Evolutionary conservation across 2,329 filamentous ascomycete species (phyloP).

Genomic region (Diaporthe ampelina): DNA sequence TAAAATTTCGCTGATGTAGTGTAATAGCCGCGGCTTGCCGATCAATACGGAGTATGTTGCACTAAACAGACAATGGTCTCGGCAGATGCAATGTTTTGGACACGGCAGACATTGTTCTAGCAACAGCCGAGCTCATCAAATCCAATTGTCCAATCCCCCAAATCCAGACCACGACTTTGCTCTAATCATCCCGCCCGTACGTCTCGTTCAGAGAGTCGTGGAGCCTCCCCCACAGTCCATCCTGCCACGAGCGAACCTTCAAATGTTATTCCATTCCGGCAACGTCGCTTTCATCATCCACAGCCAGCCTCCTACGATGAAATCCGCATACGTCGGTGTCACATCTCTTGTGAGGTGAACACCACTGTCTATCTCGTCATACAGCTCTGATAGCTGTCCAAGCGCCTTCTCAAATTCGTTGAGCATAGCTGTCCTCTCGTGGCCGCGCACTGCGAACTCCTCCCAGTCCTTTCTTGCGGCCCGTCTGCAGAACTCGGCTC

Average conservation of each 20-base stretch:
- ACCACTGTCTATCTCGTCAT: conserved; percentile 57
- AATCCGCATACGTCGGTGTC: conserved; percentile 64
- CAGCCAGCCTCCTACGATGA: conserved; percentile 71
- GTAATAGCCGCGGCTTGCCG: too few relatives aligned
- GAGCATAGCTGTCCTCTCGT: conserved; percentile 55
- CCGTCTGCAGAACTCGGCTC: conserved; percentile 63
- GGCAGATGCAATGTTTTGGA: neutral
- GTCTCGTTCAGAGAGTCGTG: conserved; percentile 58
- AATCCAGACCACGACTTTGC: neutral
- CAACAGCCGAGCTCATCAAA: neutral
- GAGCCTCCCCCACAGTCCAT: conserved; percentile 63
- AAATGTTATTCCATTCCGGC: conserved; percentile 61
- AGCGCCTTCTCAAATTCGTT: conserved; percentile 57
- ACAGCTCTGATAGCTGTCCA: conserved; percentile 58
- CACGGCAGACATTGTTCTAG: neutral
- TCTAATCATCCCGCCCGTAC: conserved; percentile 48
- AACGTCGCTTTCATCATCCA: conserved; percentile 59
- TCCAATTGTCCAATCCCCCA: neutral
- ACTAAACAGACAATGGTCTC: neutral
- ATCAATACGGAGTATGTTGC: too few relatives aligned
- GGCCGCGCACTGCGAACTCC: conserved; percentile 54
- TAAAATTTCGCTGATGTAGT: too few relatives aligned
- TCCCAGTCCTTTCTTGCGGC: conserved; percentile 61
- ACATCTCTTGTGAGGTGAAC: conserved; percentile 59
- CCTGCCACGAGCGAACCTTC: conserved; percentile 63